Percentiles rank a stretch among this genome's conserved stretches.
These are phyloP conservation scores for Penicillium sp. DNA, from an alignment of 2,329 filamentous ascomycete species.

Conservation along the genomic window DNA sequence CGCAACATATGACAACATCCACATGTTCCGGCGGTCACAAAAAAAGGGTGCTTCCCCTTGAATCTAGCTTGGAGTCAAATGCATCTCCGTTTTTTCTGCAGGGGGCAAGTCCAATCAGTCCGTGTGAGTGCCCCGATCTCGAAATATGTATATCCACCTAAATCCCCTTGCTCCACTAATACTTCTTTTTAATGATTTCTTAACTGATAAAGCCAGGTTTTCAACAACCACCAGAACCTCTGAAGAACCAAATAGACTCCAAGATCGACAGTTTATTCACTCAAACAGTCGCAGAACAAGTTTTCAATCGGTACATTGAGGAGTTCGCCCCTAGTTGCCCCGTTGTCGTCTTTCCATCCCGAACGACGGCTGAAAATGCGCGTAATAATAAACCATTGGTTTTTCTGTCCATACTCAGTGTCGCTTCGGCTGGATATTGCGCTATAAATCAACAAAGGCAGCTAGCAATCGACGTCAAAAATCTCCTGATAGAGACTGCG, in stretches of 20 bases:
- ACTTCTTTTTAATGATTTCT: not conserved
- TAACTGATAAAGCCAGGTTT: not conserved
- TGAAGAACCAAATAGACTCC: not conserved
- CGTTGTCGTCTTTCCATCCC: slow-evolving; percentile 6
- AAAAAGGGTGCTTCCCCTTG: not conserved
- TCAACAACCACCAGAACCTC: not conserved
- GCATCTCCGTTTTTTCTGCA: not conserved
- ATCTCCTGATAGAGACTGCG: slow-evolving; percentile 3
- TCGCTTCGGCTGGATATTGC: slow-evolving; percentile 8
- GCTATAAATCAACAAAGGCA: slow-evolving; percentile 2
- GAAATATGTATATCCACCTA: too few relatives aligned
- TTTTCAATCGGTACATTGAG: slow-evolving; percentile 5
- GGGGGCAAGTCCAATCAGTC: not conserved
- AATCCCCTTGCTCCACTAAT: not conserved
- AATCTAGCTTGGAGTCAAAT: not conserved
- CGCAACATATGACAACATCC: not conserved
- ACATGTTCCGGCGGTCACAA: not conserved
- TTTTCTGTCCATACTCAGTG: not conserved
- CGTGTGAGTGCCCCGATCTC: not conserved
- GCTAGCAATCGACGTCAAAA: slow-evolving; percentile 5
- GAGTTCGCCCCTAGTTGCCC: slow-evolving; percentile 12
- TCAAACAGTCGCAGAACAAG: not conserved
- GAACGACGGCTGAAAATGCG: not conserved
- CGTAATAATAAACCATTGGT: not conserved
- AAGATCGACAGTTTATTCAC: not conserved